Base-by-base conservation (phyloP, 176 grass and related monocot species). In the Secale cereale region DNA sequence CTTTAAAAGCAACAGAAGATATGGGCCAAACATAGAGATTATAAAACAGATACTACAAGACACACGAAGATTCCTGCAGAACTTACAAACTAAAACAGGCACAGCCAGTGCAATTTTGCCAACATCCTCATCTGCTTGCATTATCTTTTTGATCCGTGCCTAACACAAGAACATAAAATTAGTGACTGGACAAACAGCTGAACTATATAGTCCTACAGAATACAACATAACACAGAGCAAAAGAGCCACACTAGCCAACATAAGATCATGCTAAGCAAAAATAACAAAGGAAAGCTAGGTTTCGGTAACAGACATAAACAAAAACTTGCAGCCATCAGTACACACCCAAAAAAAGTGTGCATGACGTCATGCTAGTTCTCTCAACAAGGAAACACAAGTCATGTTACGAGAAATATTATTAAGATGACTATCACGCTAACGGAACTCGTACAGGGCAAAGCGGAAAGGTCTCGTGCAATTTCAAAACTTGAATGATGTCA, bases 81-180 rank as follows among this genome's bases (percentile, higher is more conserved):
- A 91, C 97, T 92, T 91, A 99, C 97, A 99, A 54, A 99, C 97
- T 92, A 99, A 87, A 94, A 99, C 90, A 89, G 97, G 97, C 78
- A 99, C 97, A 57, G 97, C 97, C 50, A 83, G 68, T 20, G 97
- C 97, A 82, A 99, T 99, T 87, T 99, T 99, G 59, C 97, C 94
- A 64, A 99, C 94, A 17, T 99, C 97, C 79, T 99, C 97, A 87
- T 99, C 97, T 90, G 97, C 90, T 92, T 99, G 94, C 97, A 99
- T 99, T 76, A 99, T 99, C 88, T 99, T 99, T 81, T 99, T 99
- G 87, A 99, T 99, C 71, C 94, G 90, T 36, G 97, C 86, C 97
- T 97, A 62, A 63, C 64, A 88, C 22, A 86, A 67, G 26, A 90
- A 61, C 30, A n/a, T 56, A 88, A 36, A 46, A 76, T 65, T 41